Percentiles rank a stretch among this genome's conserved stretches.
Conservation (phyloP, 2,329 filamentous ascomycete genomes). For the Colletotrichum brevisporum region DNA sequence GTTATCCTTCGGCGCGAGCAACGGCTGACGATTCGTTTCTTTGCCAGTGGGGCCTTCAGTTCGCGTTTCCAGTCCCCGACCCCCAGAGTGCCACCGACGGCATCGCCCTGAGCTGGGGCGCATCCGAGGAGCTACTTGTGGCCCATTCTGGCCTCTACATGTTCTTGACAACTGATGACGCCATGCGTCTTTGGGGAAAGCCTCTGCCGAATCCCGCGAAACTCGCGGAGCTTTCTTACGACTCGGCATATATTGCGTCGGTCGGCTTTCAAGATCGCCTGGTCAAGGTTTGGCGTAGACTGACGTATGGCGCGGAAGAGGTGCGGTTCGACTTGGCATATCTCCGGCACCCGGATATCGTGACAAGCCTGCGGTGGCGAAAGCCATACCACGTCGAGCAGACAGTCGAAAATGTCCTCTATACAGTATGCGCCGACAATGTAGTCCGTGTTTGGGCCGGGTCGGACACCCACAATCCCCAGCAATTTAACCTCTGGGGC, state of each 20-base stretch:
- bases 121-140: constrained; percentile 85
- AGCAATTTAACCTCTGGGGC: constrained; percentile 84
- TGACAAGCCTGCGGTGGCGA: constrained; percentile 91
- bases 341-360: constrained; percentile 83
- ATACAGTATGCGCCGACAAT: constrained; percentile 88
- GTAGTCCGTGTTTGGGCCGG: constrained; percentile 87
- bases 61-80: constrained; percentile 64
- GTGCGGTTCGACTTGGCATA: constrained; percentile 93
- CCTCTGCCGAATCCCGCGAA: constrained; percentile 80
- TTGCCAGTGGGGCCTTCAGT: constrained; percentile 74
- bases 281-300: constrained; percentile 92
- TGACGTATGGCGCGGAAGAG: constrained; percentile 86
- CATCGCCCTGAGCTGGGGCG: constrained; percentile 83
- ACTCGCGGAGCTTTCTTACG: constrained; percentile 85
- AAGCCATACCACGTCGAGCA: constrained; percentile 83
- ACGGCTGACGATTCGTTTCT: constrained; percentile 8
- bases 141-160: constrained; percentile 80
- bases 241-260: constrained; percentile 89
- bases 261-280: constrained; percentile 83
- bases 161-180: constrained; percentile 67
- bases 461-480: constrained; percentile 78
- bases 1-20: neutral
- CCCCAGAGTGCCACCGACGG: constrained; percentile 53
- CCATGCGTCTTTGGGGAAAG: constrained; percentile 79
- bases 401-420: constrained; percentile 87